Base-by-base conservation (phyloP, 192 early-diverging fungal species). In the Allomyces macrogynus region DNA sequence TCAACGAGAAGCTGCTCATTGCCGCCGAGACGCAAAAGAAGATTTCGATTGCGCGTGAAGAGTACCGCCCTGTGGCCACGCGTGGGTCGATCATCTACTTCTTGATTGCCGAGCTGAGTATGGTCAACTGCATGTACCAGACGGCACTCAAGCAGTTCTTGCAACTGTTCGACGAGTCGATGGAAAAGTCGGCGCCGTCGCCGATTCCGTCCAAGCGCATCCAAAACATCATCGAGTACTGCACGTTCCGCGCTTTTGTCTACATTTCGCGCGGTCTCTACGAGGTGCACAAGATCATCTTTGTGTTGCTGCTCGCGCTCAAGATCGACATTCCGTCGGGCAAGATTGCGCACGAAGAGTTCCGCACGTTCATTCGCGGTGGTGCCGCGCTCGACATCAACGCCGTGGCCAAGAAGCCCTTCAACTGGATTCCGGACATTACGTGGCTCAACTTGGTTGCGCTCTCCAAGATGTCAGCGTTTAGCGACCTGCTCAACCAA, bases 101-200 rank as follows among this genome's bases (percentile, higher is more conserved):
- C 72, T 70, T 84, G 70, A 83, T 84, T 73, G 81, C 82, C 12
- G 82, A 84, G 61, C 83, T 84, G 82, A 71, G 69, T 64, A 83
- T 83, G 82, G 81, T 84, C 27, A 83, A 83, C 44, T 73, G 75
- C 44, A 84, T 84, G 82, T 84, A 84, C 68, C 82, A 84, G 65
- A 80, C 79, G 22, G 77, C 79, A 10, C 71, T 84, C 18, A 81
- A 83, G 68, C 82, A 84, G 67, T 84, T 84, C 71, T 66, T 84
- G 66, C 79, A 81, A 26, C 78, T 84, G 26, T 84, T 84, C 67
- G 82, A 84, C 66, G 82, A 83, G 62, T 76, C 74, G 69, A 84
- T 84, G 82, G 82, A 84, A 66, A 77, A 80, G 60, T 67, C 75
- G n/a, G 68, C 75, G 61, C 79, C 82, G 25, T 84, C 82, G 0